Evolutionary conservation across 2,329 filamentous ascomycete species (phyloP).

Genomic region (Blastomyces parvus): DNA sequence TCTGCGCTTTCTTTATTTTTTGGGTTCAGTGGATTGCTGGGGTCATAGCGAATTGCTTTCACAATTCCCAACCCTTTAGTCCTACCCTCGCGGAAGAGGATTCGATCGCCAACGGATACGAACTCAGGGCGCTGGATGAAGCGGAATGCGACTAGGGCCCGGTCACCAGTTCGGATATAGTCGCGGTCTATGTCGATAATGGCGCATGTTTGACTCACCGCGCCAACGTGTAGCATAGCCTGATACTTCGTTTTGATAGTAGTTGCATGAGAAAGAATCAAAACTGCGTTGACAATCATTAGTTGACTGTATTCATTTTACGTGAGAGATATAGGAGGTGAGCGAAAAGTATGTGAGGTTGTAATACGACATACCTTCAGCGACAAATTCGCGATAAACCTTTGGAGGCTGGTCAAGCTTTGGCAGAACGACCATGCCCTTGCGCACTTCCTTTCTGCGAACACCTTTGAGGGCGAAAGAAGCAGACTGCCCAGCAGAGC

Average conservation of each 20-base stretch:
- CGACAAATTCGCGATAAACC: slow-evolving; percentile 66
- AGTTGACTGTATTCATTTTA: slow-evolving; percentile 1
- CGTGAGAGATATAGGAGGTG: not conserved
- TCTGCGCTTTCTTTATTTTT: slow-evolving; percentile 22
- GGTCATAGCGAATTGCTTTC: slow-evolving; percentile 81
- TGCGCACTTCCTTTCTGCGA: slow-evolving; percentile 82
- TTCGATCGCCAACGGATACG: slow-evolving; percentile 72
- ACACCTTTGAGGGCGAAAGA: slow-evolving; percentile 85
- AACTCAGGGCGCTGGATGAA: slow-evolving; percentile 95
- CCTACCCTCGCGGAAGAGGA: slow-evolving; percentile 86
- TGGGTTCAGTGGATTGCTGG: slow-evolving; percentile 42
- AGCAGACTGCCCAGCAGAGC: slow-evolving; percentile 83
- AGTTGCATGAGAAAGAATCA: slow-evolving; percentile 90
- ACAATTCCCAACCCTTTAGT: slow-evolving; percentile 95
- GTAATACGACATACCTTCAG: slow-evolving; percentile 48
- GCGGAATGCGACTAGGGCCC: slow-evolving; percentile 86
- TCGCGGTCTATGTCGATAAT: slow-evolving; percentile 97
- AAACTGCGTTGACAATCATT: slow-evolving; percentile 43
- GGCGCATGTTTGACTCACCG: slow-evolving; percentile 87
- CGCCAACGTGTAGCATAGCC: slow-evolving; percentile 94
- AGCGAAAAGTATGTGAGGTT: not conserved
- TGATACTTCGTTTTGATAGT: slow-evolving; percentile 97
- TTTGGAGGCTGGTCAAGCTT: slow-evolving; percentile 68
- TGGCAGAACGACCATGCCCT: slow-evolving; percentile 93
- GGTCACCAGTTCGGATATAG: slow-evolving; percentile 86